Conservation (phyloP, 495 filamentous ascomycete species). For the Aspergillus asperescens region DNA sequence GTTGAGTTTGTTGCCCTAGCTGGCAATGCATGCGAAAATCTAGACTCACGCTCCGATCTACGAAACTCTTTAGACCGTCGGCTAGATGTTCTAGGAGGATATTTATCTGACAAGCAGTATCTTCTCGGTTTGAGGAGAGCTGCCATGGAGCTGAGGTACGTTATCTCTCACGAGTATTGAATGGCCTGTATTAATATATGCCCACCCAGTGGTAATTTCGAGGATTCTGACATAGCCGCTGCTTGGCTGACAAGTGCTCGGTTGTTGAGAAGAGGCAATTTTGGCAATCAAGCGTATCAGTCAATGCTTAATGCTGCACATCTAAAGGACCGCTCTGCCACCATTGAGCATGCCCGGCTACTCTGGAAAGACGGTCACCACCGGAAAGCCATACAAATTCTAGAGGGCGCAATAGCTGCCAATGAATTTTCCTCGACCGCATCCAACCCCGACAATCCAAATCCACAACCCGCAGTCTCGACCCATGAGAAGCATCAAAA, state of each 20-base stretch:
- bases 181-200: neutral
- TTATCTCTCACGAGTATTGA: neutral
- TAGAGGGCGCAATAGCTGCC: constrained; percentile 75
- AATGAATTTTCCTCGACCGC: constrained; percentile 58
- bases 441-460: constrained; percentile 39
- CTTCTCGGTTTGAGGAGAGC: constrained; percentile 82
- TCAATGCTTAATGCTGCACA: constrained; percentile 83
- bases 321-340: constrained; percentile 76
- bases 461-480: constrained; percentile 27
- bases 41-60: constrained; percentile 35
- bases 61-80: constrained; percentile 63
- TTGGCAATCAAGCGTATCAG: constrained; percentile 82
- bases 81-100: constrained; percentile 78
- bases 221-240: constrained; percentile 66
- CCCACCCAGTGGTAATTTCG: constrained; percentile 38
- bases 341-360: constrained; percentile 85
- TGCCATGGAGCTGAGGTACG: constrained; percentile 64
- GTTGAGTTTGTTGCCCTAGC: constrained; percentile 69
- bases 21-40: constrained; percentile 19
- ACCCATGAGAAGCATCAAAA: constrained; percentile 43
- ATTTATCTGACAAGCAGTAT: constrained; percentile 87
- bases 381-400: constrained; percentile 85
- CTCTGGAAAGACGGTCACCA: constrained; percentile 95
- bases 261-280: constrained; percentile 77
- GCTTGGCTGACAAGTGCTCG: constrained; percentile 83